Base-by-base conservation (phyloP, 805 yeast genomes). In the Lachancea quebecensis region DNA sequence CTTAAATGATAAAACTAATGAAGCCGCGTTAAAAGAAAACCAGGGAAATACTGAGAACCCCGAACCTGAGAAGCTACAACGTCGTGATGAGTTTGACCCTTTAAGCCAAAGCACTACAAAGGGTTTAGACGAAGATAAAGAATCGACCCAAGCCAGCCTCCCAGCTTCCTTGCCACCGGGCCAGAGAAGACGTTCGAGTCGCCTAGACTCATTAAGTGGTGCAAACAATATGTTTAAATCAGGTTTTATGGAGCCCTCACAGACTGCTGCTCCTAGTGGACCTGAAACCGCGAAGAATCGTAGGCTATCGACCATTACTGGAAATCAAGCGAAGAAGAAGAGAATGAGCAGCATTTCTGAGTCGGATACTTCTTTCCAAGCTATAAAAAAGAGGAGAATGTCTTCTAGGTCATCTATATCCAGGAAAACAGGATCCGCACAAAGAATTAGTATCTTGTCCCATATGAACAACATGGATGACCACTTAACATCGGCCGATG, bases 191-290 rank as follows among this genome's bases (percentile, higher is more conserved):
- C 50, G 62, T 8, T 55, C 62, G n/a, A 51, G 66, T 65, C 49
- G 80, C 69, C 30, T 77, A 59, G 51, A 68, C 45, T 54, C 70
- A 31, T 46, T 71, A 59, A 50, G 64, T 53, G 62, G 61, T 14
- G 54, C 64, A 4, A 60, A 57, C 17, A 62, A 68, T 15, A 51
- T 68, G n/a, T 61, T 64, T 43, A 65, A 60, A 45, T 45, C 56
- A 7, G 50, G 39, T 1, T 51, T 50, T 25, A 35, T 30, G 27
- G 57, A 50, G n/a, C 43, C 43, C 5, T 33, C 35, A 18, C 44
- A 43, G 35, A 34, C n/a, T 15, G 29, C 36, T 12, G 46, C 38
- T 8, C 37, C 38, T 10, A 41, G 18, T 10, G 41, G 11, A n/a
- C 27, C 16, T 8, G 40, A 38, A 32, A 14, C 34, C 14, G 32